These are phyloP conservation scores for Hymenoscyphus repandus DNA, from an alignment of 2,329 filamentous ascomycete species.

Conservation along the genomic window DNA sequence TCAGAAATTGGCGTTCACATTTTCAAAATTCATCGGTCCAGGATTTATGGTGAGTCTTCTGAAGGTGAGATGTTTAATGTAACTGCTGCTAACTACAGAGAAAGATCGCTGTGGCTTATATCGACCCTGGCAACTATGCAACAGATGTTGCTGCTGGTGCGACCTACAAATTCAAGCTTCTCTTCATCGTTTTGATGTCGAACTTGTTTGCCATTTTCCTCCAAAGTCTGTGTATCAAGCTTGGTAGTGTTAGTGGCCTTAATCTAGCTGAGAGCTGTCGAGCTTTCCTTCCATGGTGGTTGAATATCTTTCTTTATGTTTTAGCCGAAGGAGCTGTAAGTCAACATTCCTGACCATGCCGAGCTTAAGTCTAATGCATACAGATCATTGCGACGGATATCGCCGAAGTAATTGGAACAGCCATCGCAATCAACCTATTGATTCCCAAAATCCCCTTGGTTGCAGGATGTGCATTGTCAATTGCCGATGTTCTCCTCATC, in stretches of 20 bases:
- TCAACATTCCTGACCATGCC: background rate
- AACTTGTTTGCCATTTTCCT: conserved; percentile 55
- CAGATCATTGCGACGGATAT: conserved; percentile 54
- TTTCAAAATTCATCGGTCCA: conserved; percentile 47
- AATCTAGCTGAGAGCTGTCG: conserved; percentile 48
- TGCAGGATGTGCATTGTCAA: conserved; percentile 63
- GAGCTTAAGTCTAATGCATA: background rate
- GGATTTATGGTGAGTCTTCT: conserved; percentile 33
- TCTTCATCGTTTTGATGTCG: conserved; percentile 52
- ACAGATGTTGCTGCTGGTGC: conserved; percentile 53
- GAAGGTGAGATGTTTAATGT: too few relatives aligned
- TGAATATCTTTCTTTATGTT: conserved; percentile 48
- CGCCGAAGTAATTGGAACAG: conserved; percentile 60
- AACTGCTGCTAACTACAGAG: too few relatives aligned
- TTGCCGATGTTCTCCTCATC: conserved; percentile 62
- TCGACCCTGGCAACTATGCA: conserved; percentile 47
- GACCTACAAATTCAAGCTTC: conserved; percentile 45
- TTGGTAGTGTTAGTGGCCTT: conserved; percentile 48
- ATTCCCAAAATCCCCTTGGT: conserved; percentile 59
- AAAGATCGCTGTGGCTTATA: conserved; percentile 35
- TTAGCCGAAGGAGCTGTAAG: conserved; percentile 46
- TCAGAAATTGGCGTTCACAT: conserved; percentile 26
- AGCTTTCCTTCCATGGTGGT: conserved; percentile 44
- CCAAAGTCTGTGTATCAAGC: conserved; percentile 51
- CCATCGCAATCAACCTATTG: conserved; percentile 63